These are phyloP conservation scores for Wickerhamiella sergipiensis DNA, from an alignment of 805 yeast species.

Conservation along the genomic window DNA sequence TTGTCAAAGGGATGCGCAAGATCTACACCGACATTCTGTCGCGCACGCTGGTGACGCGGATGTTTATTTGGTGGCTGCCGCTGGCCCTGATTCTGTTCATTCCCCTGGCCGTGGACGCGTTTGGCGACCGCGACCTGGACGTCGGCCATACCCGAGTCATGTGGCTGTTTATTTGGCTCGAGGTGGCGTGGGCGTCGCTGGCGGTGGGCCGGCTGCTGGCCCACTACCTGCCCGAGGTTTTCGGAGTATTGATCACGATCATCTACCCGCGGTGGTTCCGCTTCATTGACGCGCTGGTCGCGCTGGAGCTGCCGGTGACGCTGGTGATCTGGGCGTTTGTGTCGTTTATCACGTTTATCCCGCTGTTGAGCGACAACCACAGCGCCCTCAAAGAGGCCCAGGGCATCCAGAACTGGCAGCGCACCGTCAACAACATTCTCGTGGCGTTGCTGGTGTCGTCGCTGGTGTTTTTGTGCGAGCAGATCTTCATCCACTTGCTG, in stretches of 20 bases:
- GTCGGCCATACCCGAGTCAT: constrained; percentile 24
- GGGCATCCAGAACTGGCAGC: constrained; percentile 25
- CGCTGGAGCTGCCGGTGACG: constrained; percentile 25
- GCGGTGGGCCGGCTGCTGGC: constrained; percentile 24
- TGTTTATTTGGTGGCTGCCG: constrained; percentile 26
- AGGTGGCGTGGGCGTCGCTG: constrained; percentile 27
- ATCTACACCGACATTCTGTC: constrained; percentile 10
- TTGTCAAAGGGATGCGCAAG: constrained; percentile 10
- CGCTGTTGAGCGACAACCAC: constrained; percentile 21
- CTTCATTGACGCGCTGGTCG: constrained; percentile 22
- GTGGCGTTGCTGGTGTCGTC: constrained; percentile 27
- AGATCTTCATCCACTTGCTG: constrained; percentile 25
- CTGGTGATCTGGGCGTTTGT: constrained; percentile 25
- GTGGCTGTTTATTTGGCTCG: constrained; percentile 31
- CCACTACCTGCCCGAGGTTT: constrained; percentile 23
- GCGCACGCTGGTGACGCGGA: constrained; percentile 21
- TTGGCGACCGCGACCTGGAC: constrained; percentile 19
- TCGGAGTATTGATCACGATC: constrained; percentile 21
- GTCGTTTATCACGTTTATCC: constrained; percentile 26
- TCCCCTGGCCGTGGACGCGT: constrained; percentile 28
- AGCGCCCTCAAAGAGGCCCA: constrained; percentile 12
- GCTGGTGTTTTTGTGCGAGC: constrained; percentile 25
- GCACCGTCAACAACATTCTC: constrained; percentile 22
- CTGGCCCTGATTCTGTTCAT: constrained; percentile 25
- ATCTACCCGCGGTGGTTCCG: constrained; percentile 23